Percentiles rank a stretch among this genome's conserved stretches.
These are phyloP conservation scores for Chalciporus sphaerocephalus DNA, from an alignment of 768 basidiomycete genomes.

Conservation along the genomic window DNA sequence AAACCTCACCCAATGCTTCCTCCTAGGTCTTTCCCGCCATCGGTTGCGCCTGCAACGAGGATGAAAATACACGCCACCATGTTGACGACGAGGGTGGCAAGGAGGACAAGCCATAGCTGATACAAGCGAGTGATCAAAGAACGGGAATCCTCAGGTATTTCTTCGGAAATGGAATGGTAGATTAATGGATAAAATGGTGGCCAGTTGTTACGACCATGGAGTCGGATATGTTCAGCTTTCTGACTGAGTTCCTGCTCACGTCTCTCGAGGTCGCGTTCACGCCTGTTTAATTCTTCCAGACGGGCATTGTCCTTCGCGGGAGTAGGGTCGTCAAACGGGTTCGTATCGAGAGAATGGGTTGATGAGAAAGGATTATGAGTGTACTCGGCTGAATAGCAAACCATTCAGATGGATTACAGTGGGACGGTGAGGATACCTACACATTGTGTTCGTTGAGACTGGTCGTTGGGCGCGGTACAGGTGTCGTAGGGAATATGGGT, in stretches of 20 bases:
- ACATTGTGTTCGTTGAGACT: slow-evolving; percentile 15
- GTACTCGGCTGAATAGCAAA: slow-evolving; percentile 21
- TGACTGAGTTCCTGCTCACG: slow-evolving; percentile 71
- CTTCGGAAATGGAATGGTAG: slow-evolving; percentile 87
- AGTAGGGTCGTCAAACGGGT: slow-evolving; percentile 87
- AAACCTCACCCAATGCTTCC: slow-evolving; percentile 70
- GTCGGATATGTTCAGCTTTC: slow-evolving; percentile 64
- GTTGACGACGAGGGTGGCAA: slow-evolving; percentile 80
- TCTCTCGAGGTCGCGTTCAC: slow-evolving; percentile 78
- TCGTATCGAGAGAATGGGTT: slow-evolving; percentile 77
- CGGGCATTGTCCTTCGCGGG: slow-evolving; percentile 40
- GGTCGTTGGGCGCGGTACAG: slow-evolving; percentile 6
- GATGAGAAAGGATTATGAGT: slow-evolving; percentile 82
- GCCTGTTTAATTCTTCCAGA: slow-evolving; percentile 62
- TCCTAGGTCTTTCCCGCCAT: slow-evolving; percentile 77
- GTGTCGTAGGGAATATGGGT: neutral
- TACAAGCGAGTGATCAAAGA: slow-evolving; percentile 82
- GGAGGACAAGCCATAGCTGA: slow-evolving; percentile 90
- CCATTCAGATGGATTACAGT: neutral
- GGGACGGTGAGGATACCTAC: slow-evolving; percentile 13
- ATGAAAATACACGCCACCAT: slow-evolving; percentile 87
- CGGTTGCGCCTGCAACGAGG: slow-evolving; percentile 68
- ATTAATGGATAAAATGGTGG: slow-evolving; percentile 92
- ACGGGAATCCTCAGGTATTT: slow-evolving; percentile 80
- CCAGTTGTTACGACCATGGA: slow-evolving; percentile 88